Percentiles rank a stretch among this genome's conserved stretches.
Evolutionary conservation across 441 rosid genomes (phyloP).

Genomic region (Flueggea neowawraea): DNA sequence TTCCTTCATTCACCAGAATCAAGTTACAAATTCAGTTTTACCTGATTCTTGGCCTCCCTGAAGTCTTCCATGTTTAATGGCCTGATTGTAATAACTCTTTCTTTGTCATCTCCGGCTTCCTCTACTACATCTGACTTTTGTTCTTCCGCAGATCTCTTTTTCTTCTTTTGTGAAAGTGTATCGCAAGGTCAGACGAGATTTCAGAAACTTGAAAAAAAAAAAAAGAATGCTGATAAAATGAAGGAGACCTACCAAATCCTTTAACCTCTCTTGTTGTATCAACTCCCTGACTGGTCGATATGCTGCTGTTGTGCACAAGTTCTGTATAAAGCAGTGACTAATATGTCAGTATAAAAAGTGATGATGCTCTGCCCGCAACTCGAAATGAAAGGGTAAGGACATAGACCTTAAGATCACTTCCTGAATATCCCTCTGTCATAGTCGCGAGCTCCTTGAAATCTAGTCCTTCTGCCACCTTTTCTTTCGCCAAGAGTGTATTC

Average conservation of each 20-base stretch:
- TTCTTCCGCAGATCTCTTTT: constrained; percentile 32
- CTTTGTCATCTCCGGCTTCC: constrained; percentile 21
- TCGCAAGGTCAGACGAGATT: too few species aligned
- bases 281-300: constrained; percentile 78
- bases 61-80: constrained; percentile 70
- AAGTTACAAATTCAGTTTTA: constrained; percentile 1
- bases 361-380: background rate
- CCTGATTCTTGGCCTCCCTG: constrained; percentile 78
- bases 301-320: constrained; percentile 75
- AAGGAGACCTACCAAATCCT: constrained; percentile 44
- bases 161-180: constrained; percentile 36
- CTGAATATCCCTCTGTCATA: constrained; percentile 70
- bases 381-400: background rate
- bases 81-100: constrained; percentile 54
- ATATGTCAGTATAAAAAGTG: constrained; percentile 3
- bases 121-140: constrained; percentile 6
- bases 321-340: constrained; percentile 35
- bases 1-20: too few species aligned
- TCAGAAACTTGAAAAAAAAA: too few species aligned
- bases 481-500: constrained; percentile 57
- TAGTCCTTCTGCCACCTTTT: constrained; percentile 50
- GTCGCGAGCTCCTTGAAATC: constrained; percentile 57
- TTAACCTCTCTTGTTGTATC: constrained; percentile 65
- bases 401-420: constrained; percentile 73
- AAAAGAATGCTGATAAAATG: background rate